Evolutionary conservation across 2,329 filamentous ascomycete genomes (phyloP), one percentile per base, ranked within the genome.

Genomic region (Xylaria sp.): DNA sequence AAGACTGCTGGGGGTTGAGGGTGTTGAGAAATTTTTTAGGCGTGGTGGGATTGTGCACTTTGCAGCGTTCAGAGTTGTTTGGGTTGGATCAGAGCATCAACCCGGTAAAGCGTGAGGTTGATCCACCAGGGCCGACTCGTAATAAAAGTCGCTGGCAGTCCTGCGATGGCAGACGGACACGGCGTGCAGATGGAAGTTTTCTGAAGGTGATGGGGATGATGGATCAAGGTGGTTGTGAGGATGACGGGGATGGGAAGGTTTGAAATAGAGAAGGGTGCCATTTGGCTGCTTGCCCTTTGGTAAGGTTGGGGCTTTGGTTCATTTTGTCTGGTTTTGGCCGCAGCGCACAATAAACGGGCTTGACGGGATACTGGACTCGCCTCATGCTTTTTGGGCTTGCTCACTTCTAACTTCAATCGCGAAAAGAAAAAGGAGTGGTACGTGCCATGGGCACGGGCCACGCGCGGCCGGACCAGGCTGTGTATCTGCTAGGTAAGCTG

Each of bases 241-340:
- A 54, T 48, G 57, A 58, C 59, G 57, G 60, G 52, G 50, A 54
- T 48, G 55, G 45, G 50, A 56, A 50, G 54, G 56, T 54, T 58
- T 57, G 56, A 56, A 50, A 60, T 64, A 44, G 45, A 46, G 48
- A 51, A 57, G 55, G 51, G 51, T 54, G 55, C 43, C 43, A 44
- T 52, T 34, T 34, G 29, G 29, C 29, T 34, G 29, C 29, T 66
- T 62, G 62, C 56, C 54, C 52, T 63, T 63, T 66, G 64, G 63
- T 64, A 66, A 65, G 67, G 66, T 70, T 70, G 68, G 69, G 66
- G 65, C 66, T 63, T 67, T 67, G 68, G 68, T 70, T 71, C 69
- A 70, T 71, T 71, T 70, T 65, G 58, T 60, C 54, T 62, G 48
- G 59, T 59, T 64, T 63, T 67, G 63, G 63, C 60, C 56, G 63